phyloP scores from a whole-genome alignment of 2,329 filamentous ascomycete genomes.

The Chaetomiaceae sp. region DNA sequence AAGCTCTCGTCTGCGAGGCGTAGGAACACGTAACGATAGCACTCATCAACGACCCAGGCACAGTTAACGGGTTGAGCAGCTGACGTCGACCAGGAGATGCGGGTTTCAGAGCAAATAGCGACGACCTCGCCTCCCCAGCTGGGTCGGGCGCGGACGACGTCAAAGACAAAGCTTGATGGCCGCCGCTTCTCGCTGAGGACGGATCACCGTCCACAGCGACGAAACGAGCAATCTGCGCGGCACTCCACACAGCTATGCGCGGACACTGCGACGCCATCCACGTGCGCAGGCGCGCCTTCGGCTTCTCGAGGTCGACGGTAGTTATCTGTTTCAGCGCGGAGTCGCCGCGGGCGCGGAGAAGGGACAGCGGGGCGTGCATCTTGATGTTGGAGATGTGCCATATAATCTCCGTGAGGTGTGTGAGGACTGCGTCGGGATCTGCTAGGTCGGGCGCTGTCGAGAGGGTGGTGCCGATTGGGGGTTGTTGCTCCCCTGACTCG shows the following conservation, averaged over 20 bases:
- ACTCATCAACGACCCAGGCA: conserved; percentile 6
- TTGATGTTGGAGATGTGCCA: conserved; percentile 10
- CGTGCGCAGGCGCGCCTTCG: neutral
- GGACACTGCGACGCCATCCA: conserved; percentile 7
- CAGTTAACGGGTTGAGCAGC: conserved; percentile 5
- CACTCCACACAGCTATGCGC: conserved; percentile 1
- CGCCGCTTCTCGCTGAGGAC: too few species aligned
- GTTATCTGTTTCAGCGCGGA: neutral
- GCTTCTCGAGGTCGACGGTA: too few species aligned
- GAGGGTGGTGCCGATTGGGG: neutral
- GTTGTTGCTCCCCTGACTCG: too few species aligned
- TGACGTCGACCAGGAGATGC: neutral
- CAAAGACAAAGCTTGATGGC: too few species aligned
- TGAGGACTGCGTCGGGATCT: neutral
- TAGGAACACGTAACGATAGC: conserved; percentile 10
- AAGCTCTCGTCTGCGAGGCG: neutral
- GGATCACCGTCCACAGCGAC: neutral
- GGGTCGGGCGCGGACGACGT: too few species aligned
- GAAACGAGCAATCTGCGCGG: conserved; percentile 4
- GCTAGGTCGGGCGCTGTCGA: neutral
- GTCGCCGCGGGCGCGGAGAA: conserved; percentile 1
- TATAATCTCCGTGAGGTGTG: neutral
- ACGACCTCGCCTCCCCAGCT: too few species aligned
- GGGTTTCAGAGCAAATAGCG: too few species aligned
- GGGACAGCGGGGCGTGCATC: conserved; percentile 7